Evolutionary conservation across 2,329 filamentous ascomycete species (phyloP).

Genomic region (Fusarium acutatum): DNA sequence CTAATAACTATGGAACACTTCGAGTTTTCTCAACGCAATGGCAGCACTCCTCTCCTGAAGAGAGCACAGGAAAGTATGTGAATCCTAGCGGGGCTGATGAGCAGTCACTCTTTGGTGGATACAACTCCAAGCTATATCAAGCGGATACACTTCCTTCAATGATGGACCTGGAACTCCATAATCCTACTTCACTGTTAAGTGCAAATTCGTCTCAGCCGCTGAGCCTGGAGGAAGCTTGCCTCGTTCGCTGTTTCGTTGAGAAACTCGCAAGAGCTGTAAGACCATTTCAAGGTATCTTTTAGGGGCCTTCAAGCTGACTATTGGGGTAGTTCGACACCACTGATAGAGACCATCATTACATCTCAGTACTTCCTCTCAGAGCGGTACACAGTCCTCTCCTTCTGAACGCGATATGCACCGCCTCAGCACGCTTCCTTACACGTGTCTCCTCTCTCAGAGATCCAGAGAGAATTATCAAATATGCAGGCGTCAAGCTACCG

Average conservation of each 20-base stretch:
- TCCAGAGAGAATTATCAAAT: rapidly evolving
- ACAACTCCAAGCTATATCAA: neutral
- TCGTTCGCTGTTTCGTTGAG: neutral
- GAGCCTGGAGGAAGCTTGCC: neutral
- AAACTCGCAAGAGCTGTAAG: neutral
- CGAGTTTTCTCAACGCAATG: rapidly evolving
- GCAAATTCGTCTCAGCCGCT: rapidly evolving
- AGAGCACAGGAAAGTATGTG: neutral
- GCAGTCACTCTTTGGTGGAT: neutral
- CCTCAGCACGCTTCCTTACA: neutral
- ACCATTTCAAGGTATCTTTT: too few species aligned
- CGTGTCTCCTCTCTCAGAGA: neutral
- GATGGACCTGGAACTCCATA: neutral
- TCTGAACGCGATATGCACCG: neutral
- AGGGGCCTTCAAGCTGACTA: too few species aligned
- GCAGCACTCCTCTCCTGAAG: neutral
- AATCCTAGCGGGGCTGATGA: rapidly evolving
- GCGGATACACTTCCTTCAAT: neutral
- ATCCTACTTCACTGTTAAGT: neutral
- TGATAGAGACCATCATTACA: neutral
- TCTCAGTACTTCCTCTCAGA: neutral
- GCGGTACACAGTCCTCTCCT: rapidly evolving
- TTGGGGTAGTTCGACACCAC: rapidly evolving
- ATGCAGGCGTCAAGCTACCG: rapidly evolving
- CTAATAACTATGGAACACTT: rapidly evolving